phyloP scores from a whole-genome alignment of 768 basidiomycete genomes.

The Leccinum disarticulatum region DNA sequence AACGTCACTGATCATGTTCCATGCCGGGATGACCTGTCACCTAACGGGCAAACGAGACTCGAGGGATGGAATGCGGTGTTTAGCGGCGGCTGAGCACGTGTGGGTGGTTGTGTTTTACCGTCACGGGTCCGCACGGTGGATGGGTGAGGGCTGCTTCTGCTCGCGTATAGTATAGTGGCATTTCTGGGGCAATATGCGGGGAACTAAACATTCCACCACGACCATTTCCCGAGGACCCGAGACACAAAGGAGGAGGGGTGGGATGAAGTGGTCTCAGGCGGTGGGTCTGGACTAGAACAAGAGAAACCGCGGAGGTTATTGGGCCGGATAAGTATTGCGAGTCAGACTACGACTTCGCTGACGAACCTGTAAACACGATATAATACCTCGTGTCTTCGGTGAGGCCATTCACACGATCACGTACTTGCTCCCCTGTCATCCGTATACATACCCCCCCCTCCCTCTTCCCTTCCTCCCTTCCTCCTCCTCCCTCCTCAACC shows the following conservation, averaged over 20 bases:
- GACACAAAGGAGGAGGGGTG: background rate
- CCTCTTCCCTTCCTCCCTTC: background rate
- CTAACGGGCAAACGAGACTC: background rate
- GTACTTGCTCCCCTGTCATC: slow-evolving; percentile 25
- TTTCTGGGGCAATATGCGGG: background rate
- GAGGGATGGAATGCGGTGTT: background rate
- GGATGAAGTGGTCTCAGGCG: background rate
- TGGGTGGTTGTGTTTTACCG: background rate
- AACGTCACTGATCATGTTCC: slow-evolving; percentile 4
- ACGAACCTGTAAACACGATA: background rate
- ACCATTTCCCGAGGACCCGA: background rate
- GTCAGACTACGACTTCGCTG: background rate
- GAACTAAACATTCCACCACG: slow-evolving; percentile 1
- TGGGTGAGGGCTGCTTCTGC: background rate
- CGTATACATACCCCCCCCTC: slow-evolving; percentile 22
- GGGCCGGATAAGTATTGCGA: background rate
- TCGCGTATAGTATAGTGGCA: background rate
- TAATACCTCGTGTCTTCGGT: background rate
- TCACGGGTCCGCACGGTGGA: background rate
- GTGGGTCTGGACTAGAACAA: background rate
- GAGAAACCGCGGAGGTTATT: background rate
- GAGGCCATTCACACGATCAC: background rate
- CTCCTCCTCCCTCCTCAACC: slow-evolving; percentile 9
- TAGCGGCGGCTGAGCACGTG: background rate
- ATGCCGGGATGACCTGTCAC: background rate